Evolutionary conservation across 148 eudicot species (phyloP).

Genomic region (Rhododendron ovatum): DNA sequence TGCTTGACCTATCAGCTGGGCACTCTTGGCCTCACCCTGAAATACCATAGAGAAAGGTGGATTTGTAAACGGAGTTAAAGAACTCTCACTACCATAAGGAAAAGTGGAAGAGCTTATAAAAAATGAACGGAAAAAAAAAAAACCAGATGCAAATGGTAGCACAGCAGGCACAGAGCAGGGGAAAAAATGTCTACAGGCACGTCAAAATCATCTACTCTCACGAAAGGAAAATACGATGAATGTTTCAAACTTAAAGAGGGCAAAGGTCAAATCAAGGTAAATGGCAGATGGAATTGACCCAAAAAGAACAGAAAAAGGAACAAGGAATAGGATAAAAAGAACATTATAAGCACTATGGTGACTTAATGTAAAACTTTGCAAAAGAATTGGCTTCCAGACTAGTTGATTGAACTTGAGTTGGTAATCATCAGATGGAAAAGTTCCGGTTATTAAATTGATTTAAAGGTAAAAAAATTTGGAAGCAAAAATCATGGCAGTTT

Average conservation of each 20-base stretch:
- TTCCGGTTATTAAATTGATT: neutral
- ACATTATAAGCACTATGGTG: neutral
- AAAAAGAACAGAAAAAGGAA: neutral
- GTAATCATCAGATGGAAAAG: neutral
- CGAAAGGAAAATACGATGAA: neutral
- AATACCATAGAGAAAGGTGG: neutral
- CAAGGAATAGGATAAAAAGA: neutral
- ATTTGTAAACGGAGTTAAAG: neutral
- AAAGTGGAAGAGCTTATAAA: neutral
- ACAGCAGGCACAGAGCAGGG: neutral
- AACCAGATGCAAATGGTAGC: neutral
- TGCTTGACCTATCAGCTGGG: constrained; percentile 90
- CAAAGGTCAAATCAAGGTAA: neutral
- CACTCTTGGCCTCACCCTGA: constrained; percentile 98
- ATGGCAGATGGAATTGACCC: neutral
- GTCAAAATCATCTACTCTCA: neutral
- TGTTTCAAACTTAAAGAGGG: neutral
- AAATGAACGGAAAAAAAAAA: neutral
- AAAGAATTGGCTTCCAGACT: neutral
- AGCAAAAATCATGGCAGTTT: neutral
- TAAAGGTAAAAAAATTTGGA: neutral
- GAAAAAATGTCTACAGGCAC: neutral
- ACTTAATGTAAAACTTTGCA: neutral
- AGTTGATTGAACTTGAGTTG: neutral
- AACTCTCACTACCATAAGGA: neutral